A percentile compares a stretch with the other conserved stretches of the same genome.
These are phyloP conservation scores for Cladophialophora chaetospira DNA, from an alignment of 2,329 filamentous ascomycete species.

Conservation along the genomic window DNA sequence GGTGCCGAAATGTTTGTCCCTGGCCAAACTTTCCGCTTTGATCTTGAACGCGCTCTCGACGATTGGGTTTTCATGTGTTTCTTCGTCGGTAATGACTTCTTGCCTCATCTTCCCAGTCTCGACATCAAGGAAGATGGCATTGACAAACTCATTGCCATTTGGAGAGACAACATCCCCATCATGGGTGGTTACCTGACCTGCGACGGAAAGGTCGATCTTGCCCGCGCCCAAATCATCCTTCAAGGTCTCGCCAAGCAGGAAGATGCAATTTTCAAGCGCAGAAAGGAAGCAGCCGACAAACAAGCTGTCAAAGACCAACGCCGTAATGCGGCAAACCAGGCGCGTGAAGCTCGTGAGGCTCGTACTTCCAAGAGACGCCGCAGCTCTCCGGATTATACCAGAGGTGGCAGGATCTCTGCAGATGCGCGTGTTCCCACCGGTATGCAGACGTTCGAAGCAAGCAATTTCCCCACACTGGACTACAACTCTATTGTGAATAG, in stretches of 20 bases:
- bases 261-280: slow-evolving; percentile 85
- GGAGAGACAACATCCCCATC: slow-evolving; percentile 84
- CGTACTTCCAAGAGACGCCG: slow-evolving; percentile 46
- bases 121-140: slow-evolving; percentile 98
- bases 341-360: slow-evolving; percentile 44
- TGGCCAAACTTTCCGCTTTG: slow-evolving; percentile 81
- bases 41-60: slow-evolving; percentile 90
- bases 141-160: slow-evolving; percentile 93
- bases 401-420: slow-evolving; percentile 27
- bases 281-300: slow-evolving; percentile 82
- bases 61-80: slow-evolving; percentile 99
- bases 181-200: slow-evolving; percentile 98
- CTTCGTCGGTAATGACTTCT: slow-evolving; percentile 97
- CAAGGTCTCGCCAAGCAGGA: slow-evolving; percentile 88
- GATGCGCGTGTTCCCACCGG: slow-evolving; percentile 43
- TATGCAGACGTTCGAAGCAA: slow-evolving; percentile 26
- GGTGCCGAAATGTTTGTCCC: slow-evolving; percentile 85
- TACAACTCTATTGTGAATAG: slow-evolving; percentile 87
- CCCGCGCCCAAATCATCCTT: slow-evolving; percentile 83
- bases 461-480: slow-evolving; percentile 58
- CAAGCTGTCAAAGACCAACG: slow-evolving; percentile 78
- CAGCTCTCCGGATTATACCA: slow-evolving; percentile 48
- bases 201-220: slow-evolving; percentile 87
- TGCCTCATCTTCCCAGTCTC: slow-evolving; percentile 94
- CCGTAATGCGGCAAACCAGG: slow-evolving; percentile 70